Percentiles rank a stretch among this genome's conserved stretches.
Conservation (phyloP, 257 asterid species). For the Orobanche coerulescens region DNA sequence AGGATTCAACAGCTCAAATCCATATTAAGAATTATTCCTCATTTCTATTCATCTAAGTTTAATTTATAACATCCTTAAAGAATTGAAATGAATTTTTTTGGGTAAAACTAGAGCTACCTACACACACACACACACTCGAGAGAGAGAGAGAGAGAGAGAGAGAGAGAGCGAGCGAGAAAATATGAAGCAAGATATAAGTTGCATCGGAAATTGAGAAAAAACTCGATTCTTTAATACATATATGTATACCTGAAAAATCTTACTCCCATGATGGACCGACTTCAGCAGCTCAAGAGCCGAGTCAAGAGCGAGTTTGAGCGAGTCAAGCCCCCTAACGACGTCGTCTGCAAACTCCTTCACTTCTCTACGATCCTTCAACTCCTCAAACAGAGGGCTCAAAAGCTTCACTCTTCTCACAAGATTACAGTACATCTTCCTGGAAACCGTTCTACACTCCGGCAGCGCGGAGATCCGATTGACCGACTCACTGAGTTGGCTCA, state of each 20-base stretch:
- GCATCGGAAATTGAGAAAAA: too few species aligned
- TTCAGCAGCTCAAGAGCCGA: constrained; percentile 63
- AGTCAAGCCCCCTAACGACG: constrained; percentile 52
- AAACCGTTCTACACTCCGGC: constrained; percentile 70
- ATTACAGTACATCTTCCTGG: constrained; percentile 62
- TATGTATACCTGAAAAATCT: constrained; percentile 63
- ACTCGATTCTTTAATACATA: too few species aligned
- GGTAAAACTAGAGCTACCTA: background rate
- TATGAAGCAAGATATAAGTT: too few species aligned
- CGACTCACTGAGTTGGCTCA: constrained; percentile 56
- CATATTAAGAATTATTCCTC: background rate
- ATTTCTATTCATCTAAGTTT: background rate
- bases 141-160: background rate
- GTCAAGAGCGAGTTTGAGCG: constrained; percentile 47
- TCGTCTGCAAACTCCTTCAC: constrained; percentile 45
- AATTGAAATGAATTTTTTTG: background rate
- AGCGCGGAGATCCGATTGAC: constrained; percentile 45
- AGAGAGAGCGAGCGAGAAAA: too few species aligned
- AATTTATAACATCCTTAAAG: background rate
- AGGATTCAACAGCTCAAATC: background rate
- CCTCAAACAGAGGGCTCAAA: constrained; percentile 83
- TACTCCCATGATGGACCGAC: constrained; percentile 78
- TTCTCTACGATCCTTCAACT: constrained; percentile 52
- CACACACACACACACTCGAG: too few species aligned
- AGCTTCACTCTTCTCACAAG: constrained; percentile 84